Base-by-base conservation (phyloP, 2,329 filamentous ascomycete species). In the Uncinocarpus reesii region DNA sequence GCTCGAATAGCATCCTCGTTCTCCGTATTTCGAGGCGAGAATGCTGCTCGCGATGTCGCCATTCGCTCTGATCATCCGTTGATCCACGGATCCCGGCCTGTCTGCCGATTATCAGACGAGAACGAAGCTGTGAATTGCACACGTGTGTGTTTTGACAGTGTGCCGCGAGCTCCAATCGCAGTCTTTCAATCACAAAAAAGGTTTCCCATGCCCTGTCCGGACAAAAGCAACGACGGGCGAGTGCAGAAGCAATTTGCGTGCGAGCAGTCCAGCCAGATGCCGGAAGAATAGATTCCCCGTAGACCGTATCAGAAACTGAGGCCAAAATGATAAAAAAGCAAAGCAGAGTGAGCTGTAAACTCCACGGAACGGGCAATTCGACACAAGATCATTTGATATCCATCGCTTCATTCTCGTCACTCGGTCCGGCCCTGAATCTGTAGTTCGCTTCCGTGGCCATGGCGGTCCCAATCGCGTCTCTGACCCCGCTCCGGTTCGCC, bases 401-500 rank as follows among this genome's bases (percentile, higher is more conserved):
- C 21, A 6, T n/a, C 28, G 29, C 7, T 20, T 20, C 2, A 43
- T 43, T 23, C 32, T 31, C 40, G 40, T 31, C 16, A 10, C 26
- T 21, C 26, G 16, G 7, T 21, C n/a, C 16, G 8, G 6, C 16
- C 13, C 8, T 23, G 2, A 32, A 20, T 11, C 28, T 7, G 15
- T 2, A 13, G 3, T 23, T 16, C 21, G 15, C 26, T 37, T 43
- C 47, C 31, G 20, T 28, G 47, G 56, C 48, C 36, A 69, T 69
- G 66, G 58, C 62, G 40, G 59, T 57, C 5, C 65, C 63, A n/a
- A 57, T 58, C 32, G 61, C 60, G 4, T 58, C 60, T 7, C 57
- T 69, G 38, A 58, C 63, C 5, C 57, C 58, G 18, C 59, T 69
- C 24, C 50, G 51, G 23, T 66, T 66, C 45, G 56, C 65, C 46